Base-by-base conservation (phyloP, 768 basidiomycete genomes). In the Pleurotus giganteus region DNA sequence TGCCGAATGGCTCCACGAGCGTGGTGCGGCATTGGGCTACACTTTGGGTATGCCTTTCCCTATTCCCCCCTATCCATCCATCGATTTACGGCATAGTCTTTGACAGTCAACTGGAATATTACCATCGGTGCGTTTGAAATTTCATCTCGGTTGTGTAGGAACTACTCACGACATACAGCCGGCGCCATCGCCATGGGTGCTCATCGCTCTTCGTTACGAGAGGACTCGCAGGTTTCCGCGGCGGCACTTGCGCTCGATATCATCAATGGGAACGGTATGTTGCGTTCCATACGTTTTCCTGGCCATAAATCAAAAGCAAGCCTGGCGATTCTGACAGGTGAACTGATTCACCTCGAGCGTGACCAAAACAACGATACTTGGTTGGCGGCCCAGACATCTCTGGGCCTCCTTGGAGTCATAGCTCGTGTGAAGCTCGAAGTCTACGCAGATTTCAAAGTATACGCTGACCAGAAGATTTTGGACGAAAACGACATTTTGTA, bases 111-210 rank as follows among this genome's bases (percentile, higher is more conserved):
- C 59, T 72, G 71, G 71, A 73, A 72, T 52, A 73, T 73, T 32
- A 71, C 68, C 13, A 68, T 73, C 45, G 72, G 71, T 69, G 42
- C 23, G 58, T 39, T 17, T 12, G n/a, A 12, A 13, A 6, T 41
- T 34, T 17, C 27, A 6, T 49, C 17, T 9, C 13, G 4, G 24
- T 17, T n/a, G 7, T 2, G 12, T 12, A 27, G 6, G 5, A 36
- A n/a, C 24, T 53, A 39, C 29, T 26, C 12, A 0, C 11, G 21
- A 13, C 9, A 7, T n/a, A 31, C 46, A 72, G 71, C 65, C 50
- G 72, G 71, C 31, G 71, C 72, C 41, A 66, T 71, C 54, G 70
- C 72, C 12, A 73, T 73, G 72, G 71, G 71, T 43, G 71, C 70
- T 0, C 71, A 71, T 63, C 68, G 72, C n/a, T 72, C 71, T 19